Base-by-base conservation (phyloP, 2,329 filamentous ascomycete species). In the Fusarium transvaalense region DNA sequence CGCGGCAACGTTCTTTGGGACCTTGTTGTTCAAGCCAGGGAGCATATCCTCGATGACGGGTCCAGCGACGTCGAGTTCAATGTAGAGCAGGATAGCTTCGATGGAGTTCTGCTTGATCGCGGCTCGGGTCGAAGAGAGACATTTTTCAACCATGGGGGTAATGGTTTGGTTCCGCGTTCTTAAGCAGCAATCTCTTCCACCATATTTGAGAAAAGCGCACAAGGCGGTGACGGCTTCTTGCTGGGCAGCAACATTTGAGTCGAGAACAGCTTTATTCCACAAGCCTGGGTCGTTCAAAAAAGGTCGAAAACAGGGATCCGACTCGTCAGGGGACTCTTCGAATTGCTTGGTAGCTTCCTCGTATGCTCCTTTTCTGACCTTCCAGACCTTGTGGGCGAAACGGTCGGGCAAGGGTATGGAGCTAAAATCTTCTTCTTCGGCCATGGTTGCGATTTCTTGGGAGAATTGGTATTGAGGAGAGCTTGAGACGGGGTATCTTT, bases 191-290 rank as follows among this genome's bases (percentile, higher is more conserved):
- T 97, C 91, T 61, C 88, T 85, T 56, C 95, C 94, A 62, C 93
- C 93, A 75, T 92, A 97, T 76, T 98, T 95, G 59, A 99, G 85
- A 78, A 98, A 99, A 2, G 93, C 90, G 80, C 94, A 97, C 74
- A 97, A 88, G 37, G 95, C 92, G 47, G 88, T 89, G 47, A 99
- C 88, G 65, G 92, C 96, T 73, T 99, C 97, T 81, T 97, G 91
- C 79, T 99, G 96, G 34, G 97, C 96, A 19, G 95, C 96, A 61
- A 99, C 96, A 75, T 99, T 99, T 56, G 94, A 96, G 80, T 99
- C 96, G 73, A 90, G 89, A 9, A 96, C 95, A 2, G 94, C 96
- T 35, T 89, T 91, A 79, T 98, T 98, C 95, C 94, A 97, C 64
- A 99, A 79, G 66, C 89, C 83, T 1, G 94, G 85, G 71, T 99